These are phyloP conservation scores for Fallopia convolvulus DNA, from an alignment of 148 eudicot species.

Conservation along the genomic window DNA sequence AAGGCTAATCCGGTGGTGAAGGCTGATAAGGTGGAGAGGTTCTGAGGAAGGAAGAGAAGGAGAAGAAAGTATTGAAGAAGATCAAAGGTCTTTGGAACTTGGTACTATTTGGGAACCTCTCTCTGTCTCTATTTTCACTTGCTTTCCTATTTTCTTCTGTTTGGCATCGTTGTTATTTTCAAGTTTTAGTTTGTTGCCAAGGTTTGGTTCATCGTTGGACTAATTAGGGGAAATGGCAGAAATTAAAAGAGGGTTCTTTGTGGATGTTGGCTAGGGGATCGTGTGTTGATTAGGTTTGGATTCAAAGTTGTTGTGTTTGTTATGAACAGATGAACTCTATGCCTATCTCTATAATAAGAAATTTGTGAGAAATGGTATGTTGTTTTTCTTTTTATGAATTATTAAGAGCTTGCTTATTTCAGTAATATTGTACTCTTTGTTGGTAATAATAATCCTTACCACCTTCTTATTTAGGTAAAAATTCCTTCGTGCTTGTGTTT, in stretches of 20 bases:
- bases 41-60: constrained; percentile 17
- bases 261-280: not conserved
- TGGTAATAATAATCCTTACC: not conserved
- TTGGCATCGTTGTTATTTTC: constrained; percentile 9
- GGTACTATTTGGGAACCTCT: constrained; percentile 3
- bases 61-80: not conserved
- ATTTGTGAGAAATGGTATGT: not conserved
- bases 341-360: constrained; percentile 4
- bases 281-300: not conserved
- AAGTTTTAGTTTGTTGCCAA: constrained; percentile 7
- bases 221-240: not conserved
- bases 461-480: not conserved
- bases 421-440: not conserved
- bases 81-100: not conserved
- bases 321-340: constrained; percentile 9
- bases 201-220: not conserved
- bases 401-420: not conserved
- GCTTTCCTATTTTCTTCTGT: constrained; percentile 9
- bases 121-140: not conserved
- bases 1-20: constrained; percentile 49
- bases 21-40: constrained; percentile 45
- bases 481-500: not conserved
- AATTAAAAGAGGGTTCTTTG: not conserved
- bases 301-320: constrained; percentile 1
- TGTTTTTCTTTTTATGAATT: not conserved